Conservation (phyloP, 1,139 yeast genomes). For the Hanseniaspora gamundiae region DNA sequence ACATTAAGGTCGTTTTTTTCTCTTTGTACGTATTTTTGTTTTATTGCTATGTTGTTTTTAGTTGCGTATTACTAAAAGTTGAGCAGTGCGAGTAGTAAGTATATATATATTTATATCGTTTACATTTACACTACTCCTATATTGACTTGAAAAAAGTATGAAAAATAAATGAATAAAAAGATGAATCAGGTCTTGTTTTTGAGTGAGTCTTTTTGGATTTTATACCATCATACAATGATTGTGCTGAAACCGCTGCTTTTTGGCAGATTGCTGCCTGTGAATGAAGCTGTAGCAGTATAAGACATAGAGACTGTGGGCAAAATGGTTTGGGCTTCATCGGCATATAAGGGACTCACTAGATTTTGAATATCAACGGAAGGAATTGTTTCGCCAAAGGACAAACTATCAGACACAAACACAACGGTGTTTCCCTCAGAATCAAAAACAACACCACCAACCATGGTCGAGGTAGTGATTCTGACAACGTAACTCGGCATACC, state of each 20-base stretch:
- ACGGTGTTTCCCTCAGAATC: constrained; percentile 46
- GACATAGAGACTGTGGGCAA: constrained; percentile 3
- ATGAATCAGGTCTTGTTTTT: too few species aligned
- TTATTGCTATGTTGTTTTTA: not conserved
- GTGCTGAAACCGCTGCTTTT: not conserved
- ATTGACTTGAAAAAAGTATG: too few species aligned
- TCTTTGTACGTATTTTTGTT: not conserved
- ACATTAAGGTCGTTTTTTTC: not conserved
- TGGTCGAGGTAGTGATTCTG: constrained; percentile 37
- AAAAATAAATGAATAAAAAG: too few species aligned
- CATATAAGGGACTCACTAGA: not conserved
- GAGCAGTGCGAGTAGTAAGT: too few species aligned
- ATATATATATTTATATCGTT: too few species aligned
- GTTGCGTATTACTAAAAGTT: not conserved
- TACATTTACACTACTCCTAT: too few species aligned
- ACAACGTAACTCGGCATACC: constrained; percentile 44
- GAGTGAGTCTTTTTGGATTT: too few species aligned
- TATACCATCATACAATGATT: too few species aligned
- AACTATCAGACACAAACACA: constrained; percentile 49
- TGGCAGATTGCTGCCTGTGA: not conserved
- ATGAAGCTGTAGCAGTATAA: constrained; percentile 6
- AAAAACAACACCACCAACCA: constrained; percentile 63
- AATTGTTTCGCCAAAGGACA: constrained; percentile 32
- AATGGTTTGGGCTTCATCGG: not conserved
- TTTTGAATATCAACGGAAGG: constrained; percentile 11